A percentile compares a stretch with the other conserved stretches of the same genome.
These are phyloP conservation scores for Boletus rex-veris DNA, from an alignment of 768 basidiomycete genomes.

Conservation along the genomic window DNA sequence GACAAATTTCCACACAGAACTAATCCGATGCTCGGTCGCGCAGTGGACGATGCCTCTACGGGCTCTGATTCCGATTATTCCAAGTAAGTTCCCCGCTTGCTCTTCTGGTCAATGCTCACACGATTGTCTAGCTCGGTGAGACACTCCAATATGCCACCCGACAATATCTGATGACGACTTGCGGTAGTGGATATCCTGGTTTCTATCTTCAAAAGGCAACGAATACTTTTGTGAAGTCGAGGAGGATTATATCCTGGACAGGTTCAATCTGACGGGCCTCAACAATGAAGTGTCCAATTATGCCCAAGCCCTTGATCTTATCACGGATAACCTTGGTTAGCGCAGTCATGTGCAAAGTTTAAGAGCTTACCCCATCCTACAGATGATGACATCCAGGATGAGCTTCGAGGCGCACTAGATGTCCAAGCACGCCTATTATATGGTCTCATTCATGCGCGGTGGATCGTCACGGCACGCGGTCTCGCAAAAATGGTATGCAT, in stretches of 20 bases:
- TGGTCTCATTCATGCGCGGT: slow-evolving; percentile 93
- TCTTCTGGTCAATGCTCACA: slow-evolving; percentile 11
- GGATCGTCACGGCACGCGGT: slow-evolving; percentile 93
- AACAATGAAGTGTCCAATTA: slow-evolving; percentile 97
- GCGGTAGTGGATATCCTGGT: slow-evolving; percentile 94
- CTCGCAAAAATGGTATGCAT: slow-evolving; percentile 87
- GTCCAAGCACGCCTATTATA: slow-evolving; percentile 92
- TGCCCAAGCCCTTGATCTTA: slow-evolving; percentile 88
- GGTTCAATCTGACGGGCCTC: slow-evolving; percentile 96
- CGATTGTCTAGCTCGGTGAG: slow-evolving; percentile 26
- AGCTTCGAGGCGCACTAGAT: slow-evolving; percentile 86
- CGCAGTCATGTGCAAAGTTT: neutral
- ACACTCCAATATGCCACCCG: slow-evolving; percentile 13
- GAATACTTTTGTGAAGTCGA: slow-evolving; percentile 99
- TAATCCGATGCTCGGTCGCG: slow-evolving; percentile 34
- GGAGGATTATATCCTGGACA: slow-evolving; percentile 97
- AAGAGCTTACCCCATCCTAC: neutral
- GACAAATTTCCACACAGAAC: slow-evolving; percentile 15
- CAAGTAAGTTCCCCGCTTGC: slow-evolving; percentile 53
- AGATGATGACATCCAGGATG: slow-evolving; percentile 96
- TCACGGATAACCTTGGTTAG: slow-evolving; percentile 92
- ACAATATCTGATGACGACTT: slow-evolving; percentile 12
- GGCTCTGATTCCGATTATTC: slow-evolving; percentile 96
- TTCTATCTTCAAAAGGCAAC: slow-evolving; percentile 94
- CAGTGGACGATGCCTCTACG: slow-evolving; percentile 85